Conservation (phyloP, 2,329 filamentous ascomycete species). For the Podosphaera aphanis region DNA sequence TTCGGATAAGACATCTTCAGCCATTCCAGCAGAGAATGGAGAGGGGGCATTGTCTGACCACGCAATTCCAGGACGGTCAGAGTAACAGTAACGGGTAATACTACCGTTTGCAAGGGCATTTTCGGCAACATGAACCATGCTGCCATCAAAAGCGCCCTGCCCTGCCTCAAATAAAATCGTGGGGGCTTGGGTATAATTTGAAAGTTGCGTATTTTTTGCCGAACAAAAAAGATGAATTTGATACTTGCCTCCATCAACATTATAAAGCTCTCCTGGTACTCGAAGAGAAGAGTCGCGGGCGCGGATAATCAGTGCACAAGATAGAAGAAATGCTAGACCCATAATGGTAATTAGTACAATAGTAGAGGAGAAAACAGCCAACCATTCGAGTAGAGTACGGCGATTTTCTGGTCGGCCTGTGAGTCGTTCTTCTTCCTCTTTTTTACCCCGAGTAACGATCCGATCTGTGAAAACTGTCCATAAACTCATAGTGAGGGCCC, state of each 20-base stretch:
- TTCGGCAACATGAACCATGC: slow-evolving; percentile 60
- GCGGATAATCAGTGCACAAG: slow-evolving; percentile 56
- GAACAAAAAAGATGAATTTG: slow-evolving; percentile 66
- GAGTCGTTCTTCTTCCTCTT: slow-evolving; percentile 74
- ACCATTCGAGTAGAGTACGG: slow-evolving; percentile 63
- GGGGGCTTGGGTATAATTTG: slow-evolving; percentile 26
- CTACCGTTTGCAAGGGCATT: slow-evolving; percentile 54
- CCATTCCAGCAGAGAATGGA: slow-evolving; percentile 78
- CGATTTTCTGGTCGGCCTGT: slow-evolving; percentile 75
- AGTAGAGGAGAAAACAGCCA: slow-evolving; percentile 52
- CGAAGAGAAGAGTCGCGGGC: slow-evolving; percentile 53
- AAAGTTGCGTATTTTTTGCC: slow-evolving; percentile 28
- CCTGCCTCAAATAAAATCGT: slow-evolving; percentile 75
- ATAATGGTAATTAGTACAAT: slow-evolving; percentile 46
- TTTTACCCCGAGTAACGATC: slow-evolving; percentile 75
- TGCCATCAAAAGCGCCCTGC: slow-evolving; percentile 54
- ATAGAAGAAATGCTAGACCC: slow-evolving; percentile 48
- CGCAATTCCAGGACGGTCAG: slow-evolving; percentile 71
- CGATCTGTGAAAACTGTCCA: slow-evolving; percentile 64
- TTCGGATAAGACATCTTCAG: slow-evolving; percentile 71
- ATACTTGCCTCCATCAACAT: slow-evolving; percentile 68
- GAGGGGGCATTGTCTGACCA: slow-evolving; percentile 87
- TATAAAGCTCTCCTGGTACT: slow-evolving; percentile 51
- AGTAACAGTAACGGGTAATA: slow-evolving; percentile 80
- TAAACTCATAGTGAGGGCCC: slow-evolving; percentile 55